These are phyloP conservation scores for Tylopilus subfusipes DNA, from an alignment of 768 basidiomycete species.

Conservation along the genomic window DNA sequence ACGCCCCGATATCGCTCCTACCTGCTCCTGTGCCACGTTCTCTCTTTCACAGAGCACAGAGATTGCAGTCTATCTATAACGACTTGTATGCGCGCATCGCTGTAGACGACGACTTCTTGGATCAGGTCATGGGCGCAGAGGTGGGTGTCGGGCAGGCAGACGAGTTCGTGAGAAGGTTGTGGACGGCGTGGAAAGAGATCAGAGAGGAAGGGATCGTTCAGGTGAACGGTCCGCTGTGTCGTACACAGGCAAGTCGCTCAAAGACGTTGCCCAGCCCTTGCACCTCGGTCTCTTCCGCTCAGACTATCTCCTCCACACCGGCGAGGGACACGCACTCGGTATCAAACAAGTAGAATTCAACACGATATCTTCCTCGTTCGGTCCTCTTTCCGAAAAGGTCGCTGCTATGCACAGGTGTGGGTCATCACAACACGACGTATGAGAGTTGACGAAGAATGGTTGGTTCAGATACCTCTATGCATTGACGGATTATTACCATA, in stretches of 20 bases:
- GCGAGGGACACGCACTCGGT: constrained; percentile 30
- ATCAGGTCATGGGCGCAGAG: constrained; percentile 77
- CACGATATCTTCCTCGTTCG: constrained; percentile 92
- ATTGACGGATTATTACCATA: constrained; percentile 63
- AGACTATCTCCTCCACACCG: constrained; percentile 84
- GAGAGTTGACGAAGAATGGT: neutral
- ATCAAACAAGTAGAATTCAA: constrained; percentile 99
- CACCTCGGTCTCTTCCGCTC: constrained; percentile 92
- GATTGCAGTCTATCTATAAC: constrained; percentile 78
- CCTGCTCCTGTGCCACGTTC: constrained; percentile 81
- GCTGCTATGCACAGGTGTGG: constrained; percentile 80
- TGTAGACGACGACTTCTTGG: constrained; percentile 74
- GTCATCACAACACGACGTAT: neutral
- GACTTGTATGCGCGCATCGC: constrained; percentile 82
- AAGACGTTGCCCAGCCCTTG: constrained; percentile 48
- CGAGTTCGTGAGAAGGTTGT: constrained; percentile 80
- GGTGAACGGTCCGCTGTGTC: constrained; percentile 31
- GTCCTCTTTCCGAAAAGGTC: constrained; percentile 63
- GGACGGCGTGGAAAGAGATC: constrained; percentile 80
- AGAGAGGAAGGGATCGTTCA: constrained; percentile 60
- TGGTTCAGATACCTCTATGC: constrained; percentile 58
- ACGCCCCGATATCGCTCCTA: constrained; percentile 86
- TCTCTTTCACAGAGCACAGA: constrained; percentile 62
- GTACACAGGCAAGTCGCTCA: constrained; percentile 1
- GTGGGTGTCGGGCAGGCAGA: constrained; percentile 79